Base-by-base conservation (phyloP, 1,139 yeast genomes). In the Wickerhamomyces sp. region DNA sequence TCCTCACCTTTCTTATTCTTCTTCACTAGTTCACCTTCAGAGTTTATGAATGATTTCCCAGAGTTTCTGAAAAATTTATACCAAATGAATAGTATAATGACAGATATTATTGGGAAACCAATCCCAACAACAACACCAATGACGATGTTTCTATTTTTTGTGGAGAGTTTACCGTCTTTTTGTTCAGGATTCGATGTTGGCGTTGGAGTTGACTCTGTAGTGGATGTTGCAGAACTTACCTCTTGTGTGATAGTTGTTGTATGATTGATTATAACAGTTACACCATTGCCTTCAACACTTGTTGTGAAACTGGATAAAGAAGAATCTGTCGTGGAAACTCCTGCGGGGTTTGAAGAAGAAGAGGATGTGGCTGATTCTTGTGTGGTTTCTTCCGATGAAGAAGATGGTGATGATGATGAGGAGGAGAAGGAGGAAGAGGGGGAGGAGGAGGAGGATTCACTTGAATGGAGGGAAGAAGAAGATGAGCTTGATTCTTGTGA, bases 111-210 rank as follows among this genome's bases (percentile, higher is more conserved):
- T 8, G 68, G 68, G 3, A 61, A 49, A 29, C 67, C 66, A 23
- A 63, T 45, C 14, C 68, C 68, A 4, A 63, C 69, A 14, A 65
- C 69, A 34, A 70, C 68, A 27, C 78, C 78, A 30, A 71, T 64
- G n/a, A 70, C 67, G 21, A 71, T 62, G 36, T 62, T 62, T 36
- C 64, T 62, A 38, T 65, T 57, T 32, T 68, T 64, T n/a, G 52
- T 48, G 1, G 73, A 62, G 3, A 70, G 51, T 0, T 69, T 70
- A 5, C 22, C 14, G 4, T 52, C 35, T 10, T 32, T n/a, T 1
- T 37, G 32, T 12, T 17, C 28, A 3, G 41, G 26, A 9, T 38
- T 31, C 4, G 15, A 24, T 16, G 43, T 42, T 25, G 50, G 39
- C 16, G 45, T 28, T 10, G 50, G 41, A n/a, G 51, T 42, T 9